Percentiles rank a stretch among this genome's conserved stretches.
phyloP scores from a whole-genome alignment of 257 asterid genomes.

The Cynanchum wilfordii region DNA sequence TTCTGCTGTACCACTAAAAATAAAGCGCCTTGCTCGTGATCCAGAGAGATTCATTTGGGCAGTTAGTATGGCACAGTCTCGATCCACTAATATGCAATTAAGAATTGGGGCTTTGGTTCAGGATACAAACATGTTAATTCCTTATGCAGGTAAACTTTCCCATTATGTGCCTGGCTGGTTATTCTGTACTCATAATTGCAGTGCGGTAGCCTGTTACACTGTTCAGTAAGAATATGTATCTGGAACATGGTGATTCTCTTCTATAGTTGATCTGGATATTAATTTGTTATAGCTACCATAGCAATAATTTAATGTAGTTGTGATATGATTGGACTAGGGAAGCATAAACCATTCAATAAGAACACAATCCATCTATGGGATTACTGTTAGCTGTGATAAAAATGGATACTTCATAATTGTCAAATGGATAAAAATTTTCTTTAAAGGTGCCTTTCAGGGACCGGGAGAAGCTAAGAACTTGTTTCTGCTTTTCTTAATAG shows the following conservation, averaged over 20 bases:
- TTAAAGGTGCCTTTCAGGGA: not conserved
- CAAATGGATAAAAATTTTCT: not conserved
- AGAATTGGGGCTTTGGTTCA: constrained; percentile 88
- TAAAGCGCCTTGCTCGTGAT: constrained; percentile 85
- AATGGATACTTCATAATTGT: not conserved
- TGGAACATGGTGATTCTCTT: not conserved
- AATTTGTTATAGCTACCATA: not conserved
- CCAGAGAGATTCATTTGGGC: constrained; percentile 98
- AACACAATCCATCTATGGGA: not conserved
- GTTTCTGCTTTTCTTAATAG: not conserved
- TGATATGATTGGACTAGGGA: not conserved
- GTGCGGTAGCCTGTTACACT: not conserved
- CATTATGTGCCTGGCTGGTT: constrained; percentile 1
- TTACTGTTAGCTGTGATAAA: not conserved
- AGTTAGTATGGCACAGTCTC: constrained; percentile 79
- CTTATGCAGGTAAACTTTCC: constrained; percentile 89
- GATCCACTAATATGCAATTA: constrained; percentile 63
- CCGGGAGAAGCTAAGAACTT: not conserved
- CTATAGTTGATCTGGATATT: not conserved
- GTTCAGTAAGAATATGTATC: constrained; percentile 1
- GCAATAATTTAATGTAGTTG: not conserved
- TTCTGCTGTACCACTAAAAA: constrained; percentile 85
- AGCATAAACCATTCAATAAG: not conserved
- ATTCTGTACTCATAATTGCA: not conserved
- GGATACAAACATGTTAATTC: constrained; percentile 82